phyloP scores from a whole-genome alignment of 169 alveolate genomes.

The Plasmodium fragile region DNA sequence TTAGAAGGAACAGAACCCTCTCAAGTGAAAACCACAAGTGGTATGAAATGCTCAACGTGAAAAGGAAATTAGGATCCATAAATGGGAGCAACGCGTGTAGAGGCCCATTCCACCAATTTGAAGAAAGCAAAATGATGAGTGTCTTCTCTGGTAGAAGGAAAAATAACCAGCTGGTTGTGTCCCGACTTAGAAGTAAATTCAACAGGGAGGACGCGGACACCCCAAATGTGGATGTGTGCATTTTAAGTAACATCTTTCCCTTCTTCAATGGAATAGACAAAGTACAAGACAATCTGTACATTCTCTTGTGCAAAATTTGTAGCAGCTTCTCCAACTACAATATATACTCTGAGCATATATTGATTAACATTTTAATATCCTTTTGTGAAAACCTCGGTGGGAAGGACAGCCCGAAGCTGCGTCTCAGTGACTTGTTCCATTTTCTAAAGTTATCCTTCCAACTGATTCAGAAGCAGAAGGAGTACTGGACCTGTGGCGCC shows the following conservation, averaged over 20 bases:
- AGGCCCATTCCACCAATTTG: not conserved
- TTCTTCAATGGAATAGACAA: slow-evolving; percentile 11
- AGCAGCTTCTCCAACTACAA: slow-evolving; percentile 9
- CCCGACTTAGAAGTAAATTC: not conserved
- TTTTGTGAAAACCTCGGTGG: slow-evolving; percentile 9
- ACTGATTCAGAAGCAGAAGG: slow-evolving; percentile 18
- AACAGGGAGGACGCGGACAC: not conserved
- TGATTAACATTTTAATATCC: slow-evolving; percentile 32
- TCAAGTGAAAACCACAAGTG: slow-evolving; percentile 1
- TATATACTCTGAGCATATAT: slow-evolving; percentile 19
- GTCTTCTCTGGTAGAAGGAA: not conserved
- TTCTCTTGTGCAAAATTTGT: slow-evolving; percentile 27
- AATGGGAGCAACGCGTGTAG: not conserved
- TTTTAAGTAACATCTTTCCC: slow-evolving; percentile 14
- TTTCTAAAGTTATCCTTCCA: slow-evolving; percentile 50
- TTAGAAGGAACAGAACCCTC: slow-evolving; percentile 19
- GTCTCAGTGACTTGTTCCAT: not conserved
- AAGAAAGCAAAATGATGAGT: not conserved
- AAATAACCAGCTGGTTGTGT: not conserved
- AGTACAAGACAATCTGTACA: slow-evolving; percentile 29
- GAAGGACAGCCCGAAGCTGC: not conserved
- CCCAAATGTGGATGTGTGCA: slow-evolving; percentile 11
- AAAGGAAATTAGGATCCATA: not conserved
- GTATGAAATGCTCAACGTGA: slow-evolving; percentile 39
- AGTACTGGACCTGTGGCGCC: not conserved